Evolutionary conservation across 192 early-diverging fungal species (phyloP).

Genomic region (Coemansia sp.): DNA sequence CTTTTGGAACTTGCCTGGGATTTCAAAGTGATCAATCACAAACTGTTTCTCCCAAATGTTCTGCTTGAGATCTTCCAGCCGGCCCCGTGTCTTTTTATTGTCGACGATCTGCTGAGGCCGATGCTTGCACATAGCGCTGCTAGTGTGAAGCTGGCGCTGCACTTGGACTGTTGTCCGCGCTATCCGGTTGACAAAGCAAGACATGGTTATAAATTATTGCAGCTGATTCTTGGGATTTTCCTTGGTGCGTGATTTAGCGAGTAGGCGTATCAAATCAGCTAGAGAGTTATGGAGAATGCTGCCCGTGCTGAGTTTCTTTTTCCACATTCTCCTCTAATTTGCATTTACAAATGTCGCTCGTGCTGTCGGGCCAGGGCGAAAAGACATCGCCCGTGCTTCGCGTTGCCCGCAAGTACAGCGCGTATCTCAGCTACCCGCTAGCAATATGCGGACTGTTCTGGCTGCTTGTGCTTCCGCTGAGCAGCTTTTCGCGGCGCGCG

Average conservation of each 20-base stretch:
- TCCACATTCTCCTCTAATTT: neutral
- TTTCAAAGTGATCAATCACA: conserved; percentile 44
- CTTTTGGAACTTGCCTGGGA: conserved; percentile 50
- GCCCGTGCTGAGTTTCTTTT: conserved; percentile 1
- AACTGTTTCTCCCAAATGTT: conserved; percentile 40
- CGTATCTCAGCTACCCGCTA: conserved; percentile 57
- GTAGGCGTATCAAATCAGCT: neutral
- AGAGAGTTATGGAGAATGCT: neutral
- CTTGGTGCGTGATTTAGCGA: too few relatives aligned
- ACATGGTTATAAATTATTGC: neutral
- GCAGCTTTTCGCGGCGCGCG: conserved; percentile 61
- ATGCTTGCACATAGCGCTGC: neutral
- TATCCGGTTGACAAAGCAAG: neutral
- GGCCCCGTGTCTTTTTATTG: neutral
- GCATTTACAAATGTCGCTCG: conserved; percentile 40
- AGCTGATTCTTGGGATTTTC: too few relatives aligned
- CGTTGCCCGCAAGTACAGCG: conserved; percentile 38
- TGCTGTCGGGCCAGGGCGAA: conserved; percentile 52
- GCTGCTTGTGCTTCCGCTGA: conserved; percentile 65
- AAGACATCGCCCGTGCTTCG: conserved; percentile 40
- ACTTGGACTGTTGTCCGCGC: neutral
- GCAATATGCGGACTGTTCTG: conserved; percentile 61
- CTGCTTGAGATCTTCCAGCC: conserved; percentile 25
- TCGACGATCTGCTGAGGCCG: conserved; percentile 3
- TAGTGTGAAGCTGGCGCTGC: neutral